Conservation (phyloP, 2,329 filamentous ascomycete species). For the Hysterium pulicare region DNA sequence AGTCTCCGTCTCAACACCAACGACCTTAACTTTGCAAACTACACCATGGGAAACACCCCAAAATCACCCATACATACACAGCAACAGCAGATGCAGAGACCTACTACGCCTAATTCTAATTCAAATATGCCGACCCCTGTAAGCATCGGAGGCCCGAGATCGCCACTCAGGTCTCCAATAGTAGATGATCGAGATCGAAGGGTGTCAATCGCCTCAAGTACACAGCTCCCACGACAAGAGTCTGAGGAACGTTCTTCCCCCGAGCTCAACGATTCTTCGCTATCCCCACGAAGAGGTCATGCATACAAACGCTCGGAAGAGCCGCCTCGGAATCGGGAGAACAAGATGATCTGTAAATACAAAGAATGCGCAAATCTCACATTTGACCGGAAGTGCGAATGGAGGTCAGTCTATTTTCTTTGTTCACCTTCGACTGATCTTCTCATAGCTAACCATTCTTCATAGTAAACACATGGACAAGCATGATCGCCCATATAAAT, state of each 20-base stretch:
- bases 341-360: constrained; percentile 71
- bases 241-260: constrained; percentile 29
- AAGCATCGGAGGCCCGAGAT: constrained; percentile 28
- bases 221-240: constrained; percentile 15
- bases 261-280: constrained; percentile 18
- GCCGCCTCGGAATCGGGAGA: constrained; percentile 62
- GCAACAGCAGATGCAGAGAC: constrained; percentile 19
- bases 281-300: constrained; percentile 34
- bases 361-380: constrained; percentile 65
- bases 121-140: constrained; percentile 34
- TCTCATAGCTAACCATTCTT: constrained; percentile 15
- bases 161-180: constrained; percentile 26
- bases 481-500: constrained; percentile 90
- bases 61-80: constrained; percentile 11
- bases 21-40: constrained; percentile 12
- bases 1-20: constrained; percentile 14
- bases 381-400: constrained; percentile 86
- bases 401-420: constrained; percentile 67
- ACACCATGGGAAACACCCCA: constrained; percentile 27
- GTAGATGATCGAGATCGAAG: constrained; percentile 14
- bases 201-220: constrained; percentile 15
- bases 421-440: constrained; percentile 20
- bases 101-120: constrained; percentile 29
- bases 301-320: constrained; percentile 44
- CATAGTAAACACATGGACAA: constrained; percentile 96